Base-by-base conservation (phyloP, 148 eudicot species). In the Pouteria glomerata region DNA sequence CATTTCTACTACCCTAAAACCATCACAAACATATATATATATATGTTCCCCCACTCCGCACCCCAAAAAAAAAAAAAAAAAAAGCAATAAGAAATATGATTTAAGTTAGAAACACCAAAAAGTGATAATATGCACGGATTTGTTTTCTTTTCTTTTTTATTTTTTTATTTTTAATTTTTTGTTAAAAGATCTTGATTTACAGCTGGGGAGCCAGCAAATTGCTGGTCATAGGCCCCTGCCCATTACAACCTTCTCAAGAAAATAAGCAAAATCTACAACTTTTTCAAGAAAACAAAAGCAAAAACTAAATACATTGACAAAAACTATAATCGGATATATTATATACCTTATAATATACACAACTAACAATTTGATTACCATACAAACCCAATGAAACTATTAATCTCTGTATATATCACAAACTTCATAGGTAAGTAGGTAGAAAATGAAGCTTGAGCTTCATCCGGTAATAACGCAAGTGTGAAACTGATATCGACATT, bases 261-360 rank as follows among this genome's bases (percentile, higher is more conserved):
- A n/a, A n/a, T n/a, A n/a, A n/a, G n/a, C n/a, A n/a, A n/a, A n/a
- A n/a, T n/a, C n/a, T n/a, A n/a, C n/a, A 24, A 39, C 33, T 69
- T 70, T 56, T 35, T 24, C 1, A n/a, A 48, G 56, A 30, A 47
- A 70, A 39, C 33, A 2, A 70, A n/a, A n/a, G n/a, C n/a, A n/a
- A n/a, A n/a, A n/a, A n/a, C n/a, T n/a, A n/a, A n/a, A n/a, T n/a
- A n/a, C 12, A 23, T 30, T 7, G 63, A 44, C 35, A 57, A 29
- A 27, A 70, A 19, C 62, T 70, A 29, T 58, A 27, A 56, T 59
- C n/a, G 15, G 34, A 23, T 70, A 71, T 44, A 56, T 42, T 71
- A 31, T 44, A 30, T 57, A 57, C 21, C 52, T 52, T 58, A 42
- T 14, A 26, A n/a, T 24, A 47, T 71, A 71, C 33, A 71, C 57